Evolutionary conservation across 805 yeast genomes (phyloP), one percentile per base, ranked within the genome.

Genomic region (Starmerella riodocensis): DNA sequence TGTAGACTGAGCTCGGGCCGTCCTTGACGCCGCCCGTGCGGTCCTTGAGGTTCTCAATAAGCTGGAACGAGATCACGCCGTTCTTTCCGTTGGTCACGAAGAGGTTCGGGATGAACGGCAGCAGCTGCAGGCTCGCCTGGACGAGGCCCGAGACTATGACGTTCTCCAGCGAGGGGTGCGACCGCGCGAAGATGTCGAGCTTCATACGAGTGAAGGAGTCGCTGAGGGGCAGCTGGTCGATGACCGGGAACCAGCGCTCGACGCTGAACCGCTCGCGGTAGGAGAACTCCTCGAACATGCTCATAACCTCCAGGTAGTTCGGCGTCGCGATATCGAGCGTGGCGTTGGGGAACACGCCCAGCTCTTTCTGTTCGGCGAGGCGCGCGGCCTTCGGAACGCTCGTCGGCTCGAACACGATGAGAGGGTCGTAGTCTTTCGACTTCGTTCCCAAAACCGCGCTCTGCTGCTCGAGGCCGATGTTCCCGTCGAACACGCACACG

Each of bases 61-160:
- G 50, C 29, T 69, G 66, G 36, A 67, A 55, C 3, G 60, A 40
- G 12, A 76, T 48, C 0, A 80, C 69, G 0, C 94, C 94, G 37
- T 70, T 60, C 1, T 63, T 51, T 0, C 93, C 93, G 34, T 75
- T 69, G 54, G 82, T 83, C 6, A 83, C 61, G 18, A 80, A 48
- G 7, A 83, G 57, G 45, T 69, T 71, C 11, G 83, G 84, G 23
- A 78, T 62, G 50, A 65, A 84, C 0, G 94, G 94, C 14, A 83
- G 60, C n/a, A 84, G 49, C 49, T 76, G 78, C 49, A 79, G 67
- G 1, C 78, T 71, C 51, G 76, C 77, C 54, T 80, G 91, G 14
- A 78, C 61, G 2, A 67, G 53, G 3, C 57, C 57, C n/a, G 45
- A 33, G 21, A 48, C 31, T 60, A 53, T 40, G 63, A 61, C 16